A percentile compares a stretch with the other conserved stretches of the same genome.
Evolutionary conservation across 495 filamentous ascomycete genomes (phyloP).

Genomic region (Glarea lozoyensis): DNA sequence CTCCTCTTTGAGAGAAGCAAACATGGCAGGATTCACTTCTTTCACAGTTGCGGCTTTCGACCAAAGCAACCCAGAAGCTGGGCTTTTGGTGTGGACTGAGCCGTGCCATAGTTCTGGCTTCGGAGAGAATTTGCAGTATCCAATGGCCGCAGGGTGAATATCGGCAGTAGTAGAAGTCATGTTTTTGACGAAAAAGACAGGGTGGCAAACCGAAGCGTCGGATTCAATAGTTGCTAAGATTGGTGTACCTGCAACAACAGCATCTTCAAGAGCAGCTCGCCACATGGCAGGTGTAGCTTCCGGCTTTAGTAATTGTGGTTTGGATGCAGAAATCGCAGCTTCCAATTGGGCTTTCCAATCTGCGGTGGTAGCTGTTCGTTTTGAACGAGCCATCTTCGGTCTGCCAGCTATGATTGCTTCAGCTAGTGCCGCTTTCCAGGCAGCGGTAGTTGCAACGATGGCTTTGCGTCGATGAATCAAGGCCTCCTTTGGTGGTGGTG

Average conservation of each 20-base stretch:
- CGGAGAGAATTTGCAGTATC: too few species aligned
- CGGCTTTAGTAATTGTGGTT: conserved; percentile 3
- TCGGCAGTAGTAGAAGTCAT: conserved; percentile 1
- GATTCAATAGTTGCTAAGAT: not conserved
- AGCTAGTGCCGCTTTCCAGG: conserved; percentile 15
- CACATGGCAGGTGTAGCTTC: conserved; percentile 5
- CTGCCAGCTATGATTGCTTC: conserved; percentile 12
- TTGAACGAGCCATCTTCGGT: not conserved
- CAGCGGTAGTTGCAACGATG: conserved; percentile 3
- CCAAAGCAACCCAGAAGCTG: too few species aligned
- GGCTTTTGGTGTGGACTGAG: too few species aligned
- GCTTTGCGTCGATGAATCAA: conserved; percentile 10
- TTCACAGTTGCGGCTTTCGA: too few species aligned
- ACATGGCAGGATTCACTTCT: too few species aligned
- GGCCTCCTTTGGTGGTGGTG: not conserved
- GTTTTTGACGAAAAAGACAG: conserved; percentile 13
- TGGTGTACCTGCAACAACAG: not conserved
- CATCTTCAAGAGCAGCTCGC: conserved; percentile 8
- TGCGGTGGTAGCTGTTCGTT: not conserved
- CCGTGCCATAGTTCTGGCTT: too few species aligned
- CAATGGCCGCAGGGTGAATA: conserved; percentile 16
- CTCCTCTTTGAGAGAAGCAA: too few species aligned
- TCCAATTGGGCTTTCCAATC: not conserved
- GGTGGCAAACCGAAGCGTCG: conserved; percentile 8
- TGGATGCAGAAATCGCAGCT: not conserved